A percentile compares a stretch with the other conserved stretches of the same genome.
Evolutionary conservation across 306 rosid species (phyloP).

Genomic region (Rubus idaeus): DNA sequence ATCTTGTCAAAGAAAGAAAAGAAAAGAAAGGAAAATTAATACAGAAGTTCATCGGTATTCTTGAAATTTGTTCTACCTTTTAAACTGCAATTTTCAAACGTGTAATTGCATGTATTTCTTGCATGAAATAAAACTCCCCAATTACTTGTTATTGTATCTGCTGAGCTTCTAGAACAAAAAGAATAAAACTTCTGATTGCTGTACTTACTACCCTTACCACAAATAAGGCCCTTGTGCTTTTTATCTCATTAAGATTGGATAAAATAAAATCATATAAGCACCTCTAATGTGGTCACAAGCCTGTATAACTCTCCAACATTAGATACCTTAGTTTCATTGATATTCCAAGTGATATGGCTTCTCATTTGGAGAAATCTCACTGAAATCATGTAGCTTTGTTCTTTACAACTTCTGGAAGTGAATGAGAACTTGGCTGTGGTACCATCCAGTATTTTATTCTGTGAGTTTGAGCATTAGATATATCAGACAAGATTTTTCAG

Average conservation of each 20-base stretch:
- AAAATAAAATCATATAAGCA: neutral
- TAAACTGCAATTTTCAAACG: neutral
- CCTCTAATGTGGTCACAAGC: neutral
- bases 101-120: neutral
- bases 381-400: neutral
- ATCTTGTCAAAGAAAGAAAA: neutral
- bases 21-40: neutral
- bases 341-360: neutral
- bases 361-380: neutral
- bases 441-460: neutral
- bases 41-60: neutral
- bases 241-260: neutral
- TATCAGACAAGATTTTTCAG: neutral
- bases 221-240: neutral
- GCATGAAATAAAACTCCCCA: neutral
- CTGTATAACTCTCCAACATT: neutral
- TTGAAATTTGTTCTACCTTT: neutral
- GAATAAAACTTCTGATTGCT: neutral
- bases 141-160: neutral
- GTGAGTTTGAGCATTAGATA: neutral
- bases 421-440: conserved; percentile 5
- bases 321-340: neutral
- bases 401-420: neutral
- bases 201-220: neutral
- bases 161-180: neutral